A percentile compares a stretch with the other conserved stretches of the same genome.
Evolutionary conservation across 2,329 filamentous ascomycete species (phyloP).

Genomic region (Apiospora pterosperma): DNA sequence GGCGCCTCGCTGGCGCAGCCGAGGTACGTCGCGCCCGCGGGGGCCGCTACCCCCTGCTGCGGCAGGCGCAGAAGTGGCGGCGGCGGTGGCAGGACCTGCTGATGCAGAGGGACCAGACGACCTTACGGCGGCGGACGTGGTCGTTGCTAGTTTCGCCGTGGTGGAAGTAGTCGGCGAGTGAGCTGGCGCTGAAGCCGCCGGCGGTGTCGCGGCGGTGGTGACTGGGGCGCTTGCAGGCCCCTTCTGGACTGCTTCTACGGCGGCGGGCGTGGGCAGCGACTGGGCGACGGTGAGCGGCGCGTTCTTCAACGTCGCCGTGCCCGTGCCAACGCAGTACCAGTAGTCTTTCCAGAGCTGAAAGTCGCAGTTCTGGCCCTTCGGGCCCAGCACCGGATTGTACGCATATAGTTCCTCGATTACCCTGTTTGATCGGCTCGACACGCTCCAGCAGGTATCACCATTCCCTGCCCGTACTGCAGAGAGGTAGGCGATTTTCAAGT

Average conservation of each 20-base stretch:
- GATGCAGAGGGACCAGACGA: neutral
- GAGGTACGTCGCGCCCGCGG: conserved; percentile 11
- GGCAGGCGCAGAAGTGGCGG: neutral
- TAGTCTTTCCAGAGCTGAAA: neutral
- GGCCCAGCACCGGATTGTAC: neutral
- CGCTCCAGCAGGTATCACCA: neutral
- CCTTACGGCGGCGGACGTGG: neutral
- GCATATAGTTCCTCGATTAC: neutral
- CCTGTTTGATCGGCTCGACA: too few relatives aligned
- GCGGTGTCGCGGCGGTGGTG: neutral
- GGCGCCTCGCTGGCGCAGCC: conserved; percentile 15
- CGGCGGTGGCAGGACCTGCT: neutral
- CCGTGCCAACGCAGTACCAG: neutral
- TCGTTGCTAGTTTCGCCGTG: neutral
- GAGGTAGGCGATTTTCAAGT: neutral
- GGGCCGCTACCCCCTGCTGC: neutral
- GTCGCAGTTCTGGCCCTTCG: neutral
- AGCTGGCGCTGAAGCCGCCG: neutral
- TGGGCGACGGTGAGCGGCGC: neutral
- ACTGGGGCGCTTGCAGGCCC: neutral
- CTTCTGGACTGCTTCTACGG: neutral
- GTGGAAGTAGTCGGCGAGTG: neutral
- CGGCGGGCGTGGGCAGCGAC: neutral
- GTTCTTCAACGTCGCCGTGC: too few relatives aligned
- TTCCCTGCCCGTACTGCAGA: neutral